Conservation (phyloP, 345 rosid genomes). For the Carallia brachiata region DNA sequence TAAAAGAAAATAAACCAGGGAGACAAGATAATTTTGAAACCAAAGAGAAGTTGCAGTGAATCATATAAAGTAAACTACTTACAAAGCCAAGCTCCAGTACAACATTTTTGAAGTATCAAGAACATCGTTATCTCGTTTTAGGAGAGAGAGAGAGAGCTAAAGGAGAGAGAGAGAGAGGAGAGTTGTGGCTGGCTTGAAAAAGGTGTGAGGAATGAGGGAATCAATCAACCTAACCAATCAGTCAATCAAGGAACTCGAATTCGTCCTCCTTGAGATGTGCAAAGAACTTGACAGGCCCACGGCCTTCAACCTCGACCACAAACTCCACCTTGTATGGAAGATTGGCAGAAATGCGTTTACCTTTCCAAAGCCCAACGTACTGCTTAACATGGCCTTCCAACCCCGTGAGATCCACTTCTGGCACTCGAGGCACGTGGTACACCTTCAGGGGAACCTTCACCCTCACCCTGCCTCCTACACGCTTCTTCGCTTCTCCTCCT, state of each 20-base stretch:
- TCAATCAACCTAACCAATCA: background rate
- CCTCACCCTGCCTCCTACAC: slow-evolving; percentile 64
- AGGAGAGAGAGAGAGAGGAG: background rate
- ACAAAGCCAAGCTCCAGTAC: too few relatives aligned
- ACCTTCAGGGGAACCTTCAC: slow-evolving; percentile 81
- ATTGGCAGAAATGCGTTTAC: slow-evolving; percentile 76
- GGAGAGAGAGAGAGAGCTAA: background rate
- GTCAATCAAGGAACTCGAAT: slow-evolving; percentile 54
- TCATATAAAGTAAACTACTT: too few relatives aligned
- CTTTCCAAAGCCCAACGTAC: slow-evolving; percentile 68
- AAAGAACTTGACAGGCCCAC: slow-evolving; percentile 77
- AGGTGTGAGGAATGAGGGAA: background rate
- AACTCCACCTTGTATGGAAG: slow-evolving; percentile 82
- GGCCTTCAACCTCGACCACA: slow-evolving; percentile 51
- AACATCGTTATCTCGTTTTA: too few relatives aligned
- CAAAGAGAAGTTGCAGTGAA: too few relatives aligned
- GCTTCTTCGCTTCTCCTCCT: slow-evolving; percentile 31
- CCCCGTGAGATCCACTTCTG: slow-evolving; percentile 70
- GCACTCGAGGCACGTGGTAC: slow-evolving; percentile 76
- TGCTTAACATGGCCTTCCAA: slow-evolving; percentile 80
- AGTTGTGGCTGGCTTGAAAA: background rate
- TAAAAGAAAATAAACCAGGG: too few relatives aligned
- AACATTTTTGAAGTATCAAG: too few relatives aligned
- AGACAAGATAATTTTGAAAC: too few relatives aligned
- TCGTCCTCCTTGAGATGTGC: slow-evolving; percentile 90